These are phyloP conservation scores for Collybiopsis luxurians DNA, from an alignment of 768 basidiomycete genomes.

Conservation along the genomic window DNA sequence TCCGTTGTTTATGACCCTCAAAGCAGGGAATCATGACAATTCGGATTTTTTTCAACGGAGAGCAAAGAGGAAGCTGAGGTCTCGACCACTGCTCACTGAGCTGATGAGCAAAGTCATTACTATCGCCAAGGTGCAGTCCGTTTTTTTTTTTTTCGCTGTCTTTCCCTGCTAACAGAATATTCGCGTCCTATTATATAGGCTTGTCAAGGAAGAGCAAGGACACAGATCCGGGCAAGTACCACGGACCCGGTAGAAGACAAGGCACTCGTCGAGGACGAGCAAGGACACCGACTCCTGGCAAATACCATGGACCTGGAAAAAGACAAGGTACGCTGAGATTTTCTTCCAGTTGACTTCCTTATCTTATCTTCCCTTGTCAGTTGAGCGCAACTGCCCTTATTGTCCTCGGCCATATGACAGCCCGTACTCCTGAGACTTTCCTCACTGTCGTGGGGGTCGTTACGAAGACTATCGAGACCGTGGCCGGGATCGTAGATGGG, in stretches of 20 bases:
- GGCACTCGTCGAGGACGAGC: too few relatives aligned
- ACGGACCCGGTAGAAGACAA: conserved; percentile 93
- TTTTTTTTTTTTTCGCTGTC: background rate
- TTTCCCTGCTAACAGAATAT: background rate
- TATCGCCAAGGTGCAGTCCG: conserved; percentile 72
- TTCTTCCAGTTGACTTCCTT: background rate
- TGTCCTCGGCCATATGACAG: conserved; percentile 91
- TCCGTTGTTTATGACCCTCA: conserved; percentile 73
- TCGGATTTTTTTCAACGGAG: conserved; percentile 90
- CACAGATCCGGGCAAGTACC: conserved; percentile 93
- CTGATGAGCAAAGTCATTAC: conserved; percentile 83
- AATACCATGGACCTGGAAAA: too few relatives aligned
- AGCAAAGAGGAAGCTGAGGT: conserved; percentile 86
- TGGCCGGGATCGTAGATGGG: background rate
- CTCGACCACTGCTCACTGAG: conserved; percentile 79
- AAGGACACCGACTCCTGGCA: too few relatives aligned
- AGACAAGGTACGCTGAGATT: conserved; percentile 45
- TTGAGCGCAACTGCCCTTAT: conserved; percentile 76
- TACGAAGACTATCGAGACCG: background rate
- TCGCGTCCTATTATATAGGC: conserved; percentile 43
- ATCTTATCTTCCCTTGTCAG: background rate
- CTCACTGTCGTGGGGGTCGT: background rate
- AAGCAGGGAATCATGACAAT: conserved; percentile 63
- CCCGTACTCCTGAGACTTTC: conserved; percentile 57
- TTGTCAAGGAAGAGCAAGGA: conserved; percentile 86